Conservation (phyloP, 2,329 filamentous ascomycete species). For the Helminthosporium solani region DNA sequence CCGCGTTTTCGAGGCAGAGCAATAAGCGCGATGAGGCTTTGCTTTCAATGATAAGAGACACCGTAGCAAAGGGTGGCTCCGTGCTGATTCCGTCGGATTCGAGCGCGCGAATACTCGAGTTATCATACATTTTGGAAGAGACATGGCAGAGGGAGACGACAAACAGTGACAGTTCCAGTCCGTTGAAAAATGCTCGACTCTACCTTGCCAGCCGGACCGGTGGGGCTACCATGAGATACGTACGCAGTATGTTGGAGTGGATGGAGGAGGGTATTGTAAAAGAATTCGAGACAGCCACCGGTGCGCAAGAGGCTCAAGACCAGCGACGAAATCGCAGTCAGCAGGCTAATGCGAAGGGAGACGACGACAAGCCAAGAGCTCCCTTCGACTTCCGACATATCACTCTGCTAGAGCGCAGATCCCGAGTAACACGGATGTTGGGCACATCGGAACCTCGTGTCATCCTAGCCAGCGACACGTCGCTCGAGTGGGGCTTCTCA, state of each 20-base stretch:
- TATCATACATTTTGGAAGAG: constrained; percentile 90
- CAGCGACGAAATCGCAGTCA: constrained; percentile 36
- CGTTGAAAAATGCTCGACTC: constrained; percentile 57
- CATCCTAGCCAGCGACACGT: constrained; percentile 86
- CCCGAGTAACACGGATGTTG: constrained; percentile 72
- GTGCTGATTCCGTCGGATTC: constrained; percentile 94
- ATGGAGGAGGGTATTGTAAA: constrained; percentile 96
- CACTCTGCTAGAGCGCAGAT: constrained; percentile 77
- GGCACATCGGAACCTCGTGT: constrained; percentile 61
- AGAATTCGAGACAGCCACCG: constrained; percentile 74
- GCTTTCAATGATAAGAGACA: constrained; percentile 76
- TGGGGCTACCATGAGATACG: constrained; percentile 84
- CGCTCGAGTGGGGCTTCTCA: constrained; percentile 93
- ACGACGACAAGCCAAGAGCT: constrained; percentile 58
- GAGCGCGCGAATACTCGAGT: constrained; percentile 87
- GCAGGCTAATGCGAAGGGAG: constrained; percentile 39
- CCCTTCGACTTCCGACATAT: constrained; percentile 91
- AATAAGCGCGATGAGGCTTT: constrained; percentile 83
- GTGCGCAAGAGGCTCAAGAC: constrained; percentile 31
- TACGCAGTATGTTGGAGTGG: constrained; percentile 96
- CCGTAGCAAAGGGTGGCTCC: constrained; percentile 79
- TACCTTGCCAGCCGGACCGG: constrained; percentile 86
- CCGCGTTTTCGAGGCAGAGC: constrained; percentile 69
- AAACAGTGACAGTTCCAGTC: constrained; percentile 39
- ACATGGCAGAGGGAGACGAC: constrained; percentile 63